Evolutionary conservation across 164 flowering plant species (phyloP).

Genomic region (Litsea cubeba): DNA sequence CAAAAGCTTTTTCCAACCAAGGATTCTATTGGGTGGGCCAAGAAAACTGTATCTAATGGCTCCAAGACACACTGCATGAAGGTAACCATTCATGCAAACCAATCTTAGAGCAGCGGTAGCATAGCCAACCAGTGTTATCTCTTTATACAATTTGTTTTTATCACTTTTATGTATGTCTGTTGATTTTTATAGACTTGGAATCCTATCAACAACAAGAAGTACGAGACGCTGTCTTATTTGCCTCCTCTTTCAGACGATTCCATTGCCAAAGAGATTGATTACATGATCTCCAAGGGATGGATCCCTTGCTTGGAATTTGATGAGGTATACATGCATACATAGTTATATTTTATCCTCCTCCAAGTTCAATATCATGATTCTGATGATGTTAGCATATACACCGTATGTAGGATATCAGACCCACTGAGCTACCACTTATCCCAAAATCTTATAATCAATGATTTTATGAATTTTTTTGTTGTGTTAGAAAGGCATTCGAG

Average conservation of each 20-base stretch:
- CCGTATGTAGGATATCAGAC: too few species aligned
- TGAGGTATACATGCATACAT: conserved; percentile 32
- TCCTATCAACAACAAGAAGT: conserved; percentile 65
- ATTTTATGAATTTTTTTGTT: too few species aligned
- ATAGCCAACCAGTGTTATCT: too few species aligned
- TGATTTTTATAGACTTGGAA: conserved; percentile 50
- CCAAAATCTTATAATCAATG: too few species aligned
- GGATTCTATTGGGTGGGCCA: conserved; percentile 37
- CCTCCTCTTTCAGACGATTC: conserved; percentile 62
- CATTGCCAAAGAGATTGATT: conserved; percentile 57
- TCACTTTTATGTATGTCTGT: not conserved
- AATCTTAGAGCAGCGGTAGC: too few species aligned
- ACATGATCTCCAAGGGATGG: conserved; percentile 67
- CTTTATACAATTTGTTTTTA: too few species aligned
- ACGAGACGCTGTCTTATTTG: conserved; percentile 64
- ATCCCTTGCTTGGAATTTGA: conserved; percentile 73
- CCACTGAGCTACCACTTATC: too few species aligned
- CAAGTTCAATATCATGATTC: too few species aligned
- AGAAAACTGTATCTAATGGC: conserved; percentile 54
- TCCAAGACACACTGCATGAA: conserved; percentile 59
- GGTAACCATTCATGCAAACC: conserved; percentile 25
- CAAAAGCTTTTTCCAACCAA: conserved; percentile 29
- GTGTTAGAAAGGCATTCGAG: too few species aligned
- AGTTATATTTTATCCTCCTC: too few species aligned
- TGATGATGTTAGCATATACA: too few species aligned